Evolutionary conservation across 2,329 filamentous ascomycete genomes (phyloP).

Genomic region (Colletotrichum viniferum): DNA sequence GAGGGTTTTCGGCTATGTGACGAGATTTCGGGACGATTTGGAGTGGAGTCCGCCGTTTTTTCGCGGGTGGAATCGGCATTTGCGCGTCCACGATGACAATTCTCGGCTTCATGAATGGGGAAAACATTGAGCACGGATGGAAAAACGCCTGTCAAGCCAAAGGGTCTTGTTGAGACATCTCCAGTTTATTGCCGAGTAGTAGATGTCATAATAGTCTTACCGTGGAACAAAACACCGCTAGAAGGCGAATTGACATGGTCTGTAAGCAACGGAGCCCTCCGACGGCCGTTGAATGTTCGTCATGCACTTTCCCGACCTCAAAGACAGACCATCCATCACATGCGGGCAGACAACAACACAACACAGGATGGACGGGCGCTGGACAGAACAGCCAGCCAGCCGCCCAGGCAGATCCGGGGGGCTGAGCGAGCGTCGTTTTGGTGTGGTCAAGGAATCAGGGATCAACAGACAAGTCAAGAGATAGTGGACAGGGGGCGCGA

Average conservation of each 20-base stretch:
- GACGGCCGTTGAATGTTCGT: neutral
- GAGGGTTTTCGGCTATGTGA: constrained; percentile 21
- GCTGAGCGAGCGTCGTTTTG: neutral
- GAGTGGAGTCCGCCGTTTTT: constrained; percentile 11
- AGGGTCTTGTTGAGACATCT: neutral
- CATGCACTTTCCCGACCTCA: neutral
- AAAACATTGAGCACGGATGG: neutral
- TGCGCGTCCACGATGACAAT: neutral
- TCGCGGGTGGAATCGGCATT: constrained; percentile 18
- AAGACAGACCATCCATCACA: neutral
- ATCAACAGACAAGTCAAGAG: constrained; percentile 4
- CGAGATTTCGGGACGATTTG: constrained; percentile 10
- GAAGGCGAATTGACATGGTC: neutral
- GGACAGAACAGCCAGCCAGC: neutral
- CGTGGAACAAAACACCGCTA: neutral
- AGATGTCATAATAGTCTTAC: neutral
- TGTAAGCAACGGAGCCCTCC: constrained; percentile 2
- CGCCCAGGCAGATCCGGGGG: neutral
- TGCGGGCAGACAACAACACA: neutral
- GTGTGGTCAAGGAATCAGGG: neutral
- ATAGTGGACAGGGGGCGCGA: constrained; percentile 1
- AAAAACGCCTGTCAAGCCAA: neutral
- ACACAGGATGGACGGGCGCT: neutral
- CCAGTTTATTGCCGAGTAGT: neutral
- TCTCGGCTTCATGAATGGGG: neutral